Percentiles rank a stretch among this genome's conserved stretches.
Conservation (phyloP, 2,329 filamentous ascomycete species). For the Sporothrix pallida region DNA sequence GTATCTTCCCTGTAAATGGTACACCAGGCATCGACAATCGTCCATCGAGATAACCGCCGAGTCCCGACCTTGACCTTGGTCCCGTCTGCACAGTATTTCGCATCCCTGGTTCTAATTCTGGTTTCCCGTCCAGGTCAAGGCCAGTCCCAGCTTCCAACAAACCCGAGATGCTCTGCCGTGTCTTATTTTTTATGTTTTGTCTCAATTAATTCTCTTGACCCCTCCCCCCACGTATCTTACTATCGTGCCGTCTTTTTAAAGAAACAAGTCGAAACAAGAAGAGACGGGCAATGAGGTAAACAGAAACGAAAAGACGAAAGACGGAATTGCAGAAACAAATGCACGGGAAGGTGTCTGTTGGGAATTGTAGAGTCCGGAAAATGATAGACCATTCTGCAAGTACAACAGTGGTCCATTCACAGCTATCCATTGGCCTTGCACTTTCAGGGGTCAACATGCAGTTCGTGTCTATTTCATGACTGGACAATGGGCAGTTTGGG, state of each 20-base stretch:
- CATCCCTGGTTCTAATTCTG: neutral
- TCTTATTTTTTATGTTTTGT: neutral
- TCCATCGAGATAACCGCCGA: neutral
- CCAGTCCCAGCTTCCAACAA: neutral
- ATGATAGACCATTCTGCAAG: neutral
- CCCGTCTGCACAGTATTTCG: neutral
- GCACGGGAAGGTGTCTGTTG: neutral
- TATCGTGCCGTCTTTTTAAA: neutral
- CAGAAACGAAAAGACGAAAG: neutral
- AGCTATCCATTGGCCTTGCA: neutral
- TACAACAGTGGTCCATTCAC: neutral
- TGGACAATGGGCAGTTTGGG: neutral
- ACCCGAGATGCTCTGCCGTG: neutral
- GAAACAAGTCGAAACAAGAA: constrained; percentile 6
- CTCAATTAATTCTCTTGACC: no score
- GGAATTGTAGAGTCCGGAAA: neutral
- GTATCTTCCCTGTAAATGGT: neutral
- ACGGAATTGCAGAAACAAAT: neutral
- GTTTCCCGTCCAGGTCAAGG: neutral
- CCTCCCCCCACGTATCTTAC: neutral
- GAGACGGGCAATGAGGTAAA: neutral
- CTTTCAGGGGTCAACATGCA: neutral
- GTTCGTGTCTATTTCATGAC: neutral
- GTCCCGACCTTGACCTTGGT: neutral
- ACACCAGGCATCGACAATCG: neutral